Evolutionary conservation across 768 basidiomycete genomes (phyloP), one percentile per base, ranked within the genome.

Genomic region (Lactifluus hygrophoroides): DNA sequence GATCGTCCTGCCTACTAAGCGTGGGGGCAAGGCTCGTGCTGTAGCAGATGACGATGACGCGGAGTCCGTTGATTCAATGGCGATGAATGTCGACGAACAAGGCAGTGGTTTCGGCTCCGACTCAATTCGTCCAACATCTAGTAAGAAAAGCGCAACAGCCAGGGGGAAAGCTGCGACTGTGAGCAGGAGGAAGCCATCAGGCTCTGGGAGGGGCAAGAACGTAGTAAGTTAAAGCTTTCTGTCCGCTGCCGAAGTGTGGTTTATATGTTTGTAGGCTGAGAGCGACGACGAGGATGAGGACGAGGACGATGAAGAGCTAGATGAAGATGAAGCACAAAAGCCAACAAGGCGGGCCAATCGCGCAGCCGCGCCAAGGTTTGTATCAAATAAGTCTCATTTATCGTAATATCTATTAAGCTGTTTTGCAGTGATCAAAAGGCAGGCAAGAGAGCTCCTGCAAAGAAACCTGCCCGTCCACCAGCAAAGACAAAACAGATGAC

Each of bases 61-160:
- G 14, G 73, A 67, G 23, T 80, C 76, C 0, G 68, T 70, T 14
- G 90, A 90, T 67, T 90, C 86, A 3, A 89, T 89, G 86, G 73
- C 77, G 73, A 84, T 88, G 80, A 86, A 92, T 48, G 69, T 89
- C 46, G 86, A 87, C 46, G 54, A 49, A 11, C 54, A 43, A 60
- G 69, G 66, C 9, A 65, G 65, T 27, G 65, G 65, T 23, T 66
- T 62, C 27, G 68, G 61, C 14, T 66, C 63, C 17, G 64, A 67
- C 11, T 56, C 55, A 7, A 58, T 54, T 37, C 66, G 64, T 23
- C 44, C 66, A 9, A 52, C 67, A 23, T 72, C 73, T 58, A 67
- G 66, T 30, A 64, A 56, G 49, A 55, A 51, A 47, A 21, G 19
- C 14, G 37, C 69, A 4, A 64, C 72, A 1, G 45, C 68, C 28